Conservation (phyloP, 257 asterid genomes). For the Craterostigma plantagineum region DNA sequence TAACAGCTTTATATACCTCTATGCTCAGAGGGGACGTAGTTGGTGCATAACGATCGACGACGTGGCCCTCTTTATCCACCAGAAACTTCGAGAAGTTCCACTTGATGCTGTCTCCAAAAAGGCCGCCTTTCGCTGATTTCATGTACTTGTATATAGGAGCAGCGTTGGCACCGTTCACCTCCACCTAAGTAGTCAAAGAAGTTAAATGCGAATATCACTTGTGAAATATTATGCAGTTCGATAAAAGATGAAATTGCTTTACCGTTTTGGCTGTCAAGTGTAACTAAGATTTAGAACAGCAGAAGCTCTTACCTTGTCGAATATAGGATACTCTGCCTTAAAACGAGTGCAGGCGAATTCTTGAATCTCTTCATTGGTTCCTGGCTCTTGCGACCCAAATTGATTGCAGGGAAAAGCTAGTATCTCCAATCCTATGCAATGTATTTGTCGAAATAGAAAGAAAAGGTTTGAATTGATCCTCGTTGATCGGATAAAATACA, state of each 20-base stretch:
- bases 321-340: constrained; percentile 73
- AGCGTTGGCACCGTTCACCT: constrained; percentile 62
- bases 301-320: constrained; percentile 44
- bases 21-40: constrained; percentile 82
- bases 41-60: constrained; percentile 82
- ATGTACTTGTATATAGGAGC: constrained; percentile 64
- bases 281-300: neutral
- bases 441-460: neutral
- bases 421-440: constrained; percentile 47
- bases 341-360: constrained; percentile 58
- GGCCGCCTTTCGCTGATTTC: constrained; percentile 72
- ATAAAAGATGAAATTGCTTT: neutral
- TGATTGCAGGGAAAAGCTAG: constrained; percentile 95
- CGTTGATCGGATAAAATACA: constrained; percentile 1
- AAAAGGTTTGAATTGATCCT: neutral
- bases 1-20: too few species aligned
- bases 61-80: constrained; percentile 60
- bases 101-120: constrained; percentile 59
- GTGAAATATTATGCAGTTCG: neutral
- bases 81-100: constrained; percentile 95
- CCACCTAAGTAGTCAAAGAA: constrained; percentile 23
- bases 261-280: neutral
- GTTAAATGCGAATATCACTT: neutral
- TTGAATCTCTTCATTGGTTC: constrained; percentile 58
- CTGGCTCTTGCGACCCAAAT: constrained; percentile 80